Conservation (phyloP, 441 rosid genomes). For the Manihot esculenta region DNA sequence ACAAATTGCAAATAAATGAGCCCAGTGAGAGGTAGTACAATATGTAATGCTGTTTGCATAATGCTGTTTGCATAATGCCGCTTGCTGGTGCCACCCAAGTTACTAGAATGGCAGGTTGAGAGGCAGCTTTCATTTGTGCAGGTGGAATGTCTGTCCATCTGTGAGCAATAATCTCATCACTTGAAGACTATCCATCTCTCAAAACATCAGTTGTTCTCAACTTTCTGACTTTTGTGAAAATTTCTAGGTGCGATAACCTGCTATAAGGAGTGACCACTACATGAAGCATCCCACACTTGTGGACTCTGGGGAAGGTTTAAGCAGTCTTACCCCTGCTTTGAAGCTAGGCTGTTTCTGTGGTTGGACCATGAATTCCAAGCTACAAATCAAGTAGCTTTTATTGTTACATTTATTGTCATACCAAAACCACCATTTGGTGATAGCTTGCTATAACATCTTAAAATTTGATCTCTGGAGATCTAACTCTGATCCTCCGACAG, state of each 20-base stretch:
- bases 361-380: too few relatives aligned
- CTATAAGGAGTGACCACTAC: too few relatives aligned
- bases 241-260: slow-evolving; percentile 28
- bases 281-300: too few relatives aligned
- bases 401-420: too few relatives aligned
- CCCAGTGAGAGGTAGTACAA: slow-evolving; percentile 32
- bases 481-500: slow-evolving; percentile 26
- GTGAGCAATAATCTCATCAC: slow-evolving; percentile 26
- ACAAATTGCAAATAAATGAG: slow-evolving; percentile 1
- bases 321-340: too few relatives aligned
- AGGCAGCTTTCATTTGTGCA: slow-evolving; percentile 20
- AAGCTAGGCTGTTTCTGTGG: too few relatives aligned
- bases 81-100: slow-evolving; percentile 26
- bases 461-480: slow-evolving; percentile 33
- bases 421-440: slow-evolving; percentile 12
- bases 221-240: slow-evolving; percentile 25
- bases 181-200: slow-evolving; percentile 17
- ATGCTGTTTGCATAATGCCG: slow-evolving; percentile 23
- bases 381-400: too few relatives aligned
- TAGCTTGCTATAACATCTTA: slow-evolving; percentile 20
- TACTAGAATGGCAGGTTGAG: slow-evolving; percentile 24
- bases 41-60: too few relatives aligned
- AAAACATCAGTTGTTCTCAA: slow-evolving; percentile 25
- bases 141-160: slow-evolving; percentile 24
- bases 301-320: too few relatives aligned